Percentiles rank a stretch among this genome's conserved stretches.
phyloP scores from a whole-genome alignment of 2,329 filamentous ascomycete genomes.

The Fusarium nurragi region DNA sequence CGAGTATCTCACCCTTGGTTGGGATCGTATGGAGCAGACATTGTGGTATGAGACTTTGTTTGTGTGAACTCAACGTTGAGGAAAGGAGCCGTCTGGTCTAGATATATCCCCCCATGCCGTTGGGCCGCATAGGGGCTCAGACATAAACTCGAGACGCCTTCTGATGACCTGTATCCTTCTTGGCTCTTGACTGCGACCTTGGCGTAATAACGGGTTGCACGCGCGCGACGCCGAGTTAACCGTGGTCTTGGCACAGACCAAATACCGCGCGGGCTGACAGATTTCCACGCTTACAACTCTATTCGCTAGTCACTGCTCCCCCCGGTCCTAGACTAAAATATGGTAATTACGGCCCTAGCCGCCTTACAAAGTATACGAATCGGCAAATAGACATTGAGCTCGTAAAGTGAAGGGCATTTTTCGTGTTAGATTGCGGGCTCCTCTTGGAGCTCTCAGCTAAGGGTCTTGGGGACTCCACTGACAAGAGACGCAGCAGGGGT shows the following conservation, averaged over 20 bases:
- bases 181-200: conserved; percentile 26
- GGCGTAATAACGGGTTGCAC: conserved; percentile 29
- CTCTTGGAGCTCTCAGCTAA: too few species aligned
- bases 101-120: conserved; percentile 12
- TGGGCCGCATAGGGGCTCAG: not conserved
- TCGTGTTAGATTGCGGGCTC: not conserved
- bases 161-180: conserved; percentile 30
- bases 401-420: not conserved
- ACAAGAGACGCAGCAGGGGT: conserved; percentile 3
- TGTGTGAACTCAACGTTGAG: not conserved
- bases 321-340: not conserved
- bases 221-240: conserved; percentile 31
- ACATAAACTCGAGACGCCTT: not conserved
- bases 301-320: not conserved
- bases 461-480: conserved; percentile 17
- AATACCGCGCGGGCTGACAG: not conserved
- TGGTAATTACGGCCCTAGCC: conserved; percentile 3
- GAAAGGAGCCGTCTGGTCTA: conserved; percentile 9
- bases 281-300: not conserved
- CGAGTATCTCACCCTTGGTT: conserved; percentile 20
- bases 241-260: conserved; percentile 26
- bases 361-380: not conserved
- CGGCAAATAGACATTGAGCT: not conserved
- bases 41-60: conserved; percentile 23
- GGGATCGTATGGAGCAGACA: conserved; percentile 32